Conservation (phyloP, 2,329 filamentous ascomycete species). For the Ophiostoma sp. region DNA sequence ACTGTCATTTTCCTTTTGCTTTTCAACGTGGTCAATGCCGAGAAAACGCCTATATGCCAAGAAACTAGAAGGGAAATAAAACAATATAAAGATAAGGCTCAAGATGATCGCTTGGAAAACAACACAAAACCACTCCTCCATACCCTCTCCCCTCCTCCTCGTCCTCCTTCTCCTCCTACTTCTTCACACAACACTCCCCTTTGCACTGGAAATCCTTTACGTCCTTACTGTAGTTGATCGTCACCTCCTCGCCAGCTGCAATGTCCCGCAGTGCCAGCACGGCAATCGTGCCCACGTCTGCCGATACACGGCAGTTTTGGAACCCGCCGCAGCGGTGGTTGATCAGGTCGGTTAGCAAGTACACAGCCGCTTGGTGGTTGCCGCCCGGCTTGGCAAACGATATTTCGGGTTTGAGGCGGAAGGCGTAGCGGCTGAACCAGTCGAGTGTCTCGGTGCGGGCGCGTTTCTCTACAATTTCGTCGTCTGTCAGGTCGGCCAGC, state of each 20-base stretch:
- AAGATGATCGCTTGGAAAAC: neutral
- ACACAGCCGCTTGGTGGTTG: conserved; percentile 30
- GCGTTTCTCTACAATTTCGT: neutral
- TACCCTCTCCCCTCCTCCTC: neutral
- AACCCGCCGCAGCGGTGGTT: conserved; percentile 39
- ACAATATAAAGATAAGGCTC: neutral
- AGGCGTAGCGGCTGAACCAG: conserved; percentile 33
- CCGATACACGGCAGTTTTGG: conserved; percentile 36
- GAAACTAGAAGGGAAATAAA: conserved; percentile 6
- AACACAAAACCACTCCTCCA: neutral
- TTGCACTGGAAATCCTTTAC: conserved; percentile 36
- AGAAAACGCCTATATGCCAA: conserved; percentile 17
- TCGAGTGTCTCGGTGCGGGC: conserved; percentile 25
- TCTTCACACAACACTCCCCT: conserved; percentile 30
- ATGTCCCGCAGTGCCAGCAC: conserved; percentile 36
- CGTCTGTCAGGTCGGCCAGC: neutral
- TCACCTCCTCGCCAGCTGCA: conserved; percentile 38
- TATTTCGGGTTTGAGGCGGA: conserved; percentile 27
- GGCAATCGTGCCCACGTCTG: conserved; percentile 29
- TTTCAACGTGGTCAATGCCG: neutral
- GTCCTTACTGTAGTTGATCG: conserved; percentile 40
- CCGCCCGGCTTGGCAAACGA: conserved; percentile 22
- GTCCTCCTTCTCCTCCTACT: neutral
- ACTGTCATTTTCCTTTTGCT: neutral
- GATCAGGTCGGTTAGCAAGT: conserved; percentile 34